phyloP scores from a whole-genome alignment of 2,329 filamentous ascomycete species.

The Cercospora nicotianae region DNA sequence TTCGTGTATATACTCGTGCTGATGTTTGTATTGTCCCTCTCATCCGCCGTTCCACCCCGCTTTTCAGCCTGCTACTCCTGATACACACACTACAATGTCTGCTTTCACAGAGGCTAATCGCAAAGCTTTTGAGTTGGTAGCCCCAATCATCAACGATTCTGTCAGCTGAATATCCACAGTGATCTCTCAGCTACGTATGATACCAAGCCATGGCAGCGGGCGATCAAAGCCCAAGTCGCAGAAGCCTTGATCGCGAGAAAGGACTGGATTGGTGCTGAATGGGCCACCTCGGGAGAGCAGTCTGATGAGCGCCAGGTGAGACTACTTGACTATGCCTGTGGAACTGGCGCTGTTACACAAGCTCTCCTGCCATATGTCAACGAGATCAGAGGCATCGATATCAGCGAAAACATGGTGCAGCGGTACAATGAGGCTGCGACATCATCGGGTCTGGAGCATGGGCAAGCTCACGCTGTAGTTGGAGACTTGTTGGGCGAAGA shows the following conservation, averaged over 20 bases:
- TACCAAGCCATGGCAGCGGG: constrained; percentile 37
- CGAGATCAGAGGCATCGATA: constrained; percentile 37
- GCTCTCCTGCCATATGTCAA: constrained; percentile 35
- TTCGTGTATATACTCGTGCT: neutral
- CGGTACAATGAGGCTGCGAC: constrained; percentile 35
- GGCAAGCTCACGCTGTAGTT: constrained; percentile 34
- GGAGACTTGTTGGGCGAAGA: constrained; percentile 39
- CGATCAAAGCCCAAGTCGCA: constrained; percentile 34
- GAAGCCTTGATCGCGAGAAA: constrained; percentile 31
- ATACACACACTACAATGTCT: constrained; percentile 29
- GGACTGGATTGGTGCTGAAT: constrained; percentile 36
- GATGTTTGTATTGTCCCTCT: neutral
- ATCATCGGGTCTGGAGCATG: constrained; percentile 27
- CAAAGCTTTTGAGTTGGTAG: constrained; percentile 37
- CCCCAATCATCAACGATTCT: neutral
- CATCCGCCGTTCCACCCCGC: neutral
- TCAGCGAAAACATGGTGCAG: constrained; percentile 37
- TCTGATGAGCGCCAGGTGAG: constrained; percentile 21
- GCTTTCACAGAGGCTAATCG: constrained; percentile 39
- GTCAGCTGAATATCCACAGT: constrained; percentile 24
- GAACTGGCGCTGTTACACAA: constrained; percentile 38
- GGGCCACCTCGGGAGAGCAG: constrained; percentile 19
- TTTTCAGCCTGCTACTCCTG: neutral
- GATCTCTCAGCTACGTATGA: constrained; percentile 37
- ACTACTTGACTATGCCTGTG: constrained; percentile 40